Evolutionary conservation across 257 asterid species (phyloP).

Genomic region (Solanum paucissectum): DNA sequence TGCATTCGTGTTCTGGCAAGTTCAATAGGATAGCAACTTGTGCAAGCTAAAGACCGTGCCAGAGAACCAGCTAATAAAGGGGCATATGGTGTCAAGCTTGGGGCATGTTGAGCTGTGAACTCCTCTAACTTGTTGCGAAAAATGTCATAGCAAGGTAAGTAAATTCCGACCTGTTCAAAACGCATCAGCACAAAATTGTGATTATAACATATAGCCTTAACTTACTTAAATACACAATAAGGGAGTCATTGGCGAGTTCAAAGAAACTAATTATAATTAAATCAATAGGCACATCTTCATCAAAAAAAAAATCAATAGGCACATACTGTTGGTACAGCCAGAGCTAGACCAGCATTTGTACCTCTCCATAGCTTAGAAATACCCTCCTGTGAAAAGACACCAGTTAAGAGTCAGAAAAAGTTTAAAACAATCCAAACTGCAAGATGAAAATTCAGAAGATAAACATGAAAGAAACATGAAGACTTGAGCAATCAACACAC

Average conservation of each 20-base stretch:
- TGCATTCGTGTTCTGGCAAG: slow-evolving; percentile 98
- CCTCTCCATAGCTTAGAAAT: slow-evolving; percentile 93
- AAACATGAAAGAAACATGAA: not conserved
- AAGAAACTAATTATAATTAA: not conserved
- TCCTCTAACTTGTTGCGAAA: slow-evolving; percentile 63
- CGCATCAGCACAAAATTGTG: not conserved
- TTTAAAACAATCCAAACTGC: not conserved
- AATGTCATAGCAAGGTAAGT: slow-evolving; percentile 84
- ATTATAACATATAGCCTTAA: not conserved
- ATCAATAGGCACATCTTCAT: slow-evolving; percentile 12
- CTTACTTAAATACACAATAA: not conserved
- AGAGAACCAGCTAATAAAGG: slow-evolving; percentile 84
- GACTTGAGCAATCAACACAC: not conserved
- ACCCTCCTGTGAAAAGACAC: slow-evolving; percentile 56
- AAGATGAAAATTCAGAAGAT: not conserved
- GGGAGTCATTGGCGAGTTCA: not conserved
- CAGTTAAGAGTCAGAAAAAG: not conserved
- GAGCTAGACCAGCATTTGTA: slow-evolving; percentile 85
- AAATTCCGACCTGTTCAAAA: slow-evolving; percentile 71
- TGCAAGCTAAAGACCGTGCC: slow-evolving; percentile 89
- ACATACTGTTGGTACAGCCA: slow-evolving; percentile 90
- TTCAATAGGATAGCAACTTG: slow-evolving; percentile 91
- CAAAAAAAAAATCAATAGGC: not conserved
- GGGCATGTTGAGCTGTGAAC: slow-evolving; percentile 39
- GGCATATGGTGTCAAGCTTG: slow-evolving; percentile 49